phyloP scores from a whole-genome alignment of 768 basidiomycete species.

The Suillus brevipes region DNA sequence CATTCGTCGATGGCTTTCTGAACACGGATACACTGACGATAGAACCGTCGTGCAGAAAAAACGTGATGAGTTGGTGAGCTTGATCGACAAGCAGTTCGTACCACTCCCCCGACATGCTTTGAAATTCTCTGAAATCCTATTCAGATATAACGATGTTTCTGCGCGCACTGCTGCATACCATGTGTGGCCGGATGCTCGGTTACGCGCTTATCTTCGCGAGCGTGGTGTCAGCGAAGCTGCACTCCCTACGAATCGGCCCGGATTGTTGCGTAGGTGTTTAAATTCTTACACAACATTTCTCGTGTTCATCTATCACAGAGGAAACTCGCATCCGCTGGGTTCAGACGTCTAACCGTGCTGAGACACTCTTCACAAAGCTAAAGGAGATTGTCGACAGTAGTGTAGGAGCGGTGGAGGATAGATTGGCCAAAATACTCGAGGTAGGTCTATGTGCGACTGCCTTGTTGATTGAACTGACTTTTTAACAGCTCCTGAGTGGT shows the following conservation, averaged over 20 bases:
- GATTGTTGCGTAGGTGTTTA: constrained; percentile 64
- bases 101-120: constrained; percentile 2
- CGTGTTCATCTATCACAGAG: constrained; percentile 40
- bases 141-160: constrained; percentile 56
- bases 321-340: constrained; percentile 81
- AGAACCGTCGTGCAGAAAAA: constrained; percentile 56
- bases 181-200: constrained; percentile 89
- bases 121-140: neutral
- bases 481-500: constrained; percentile 42
- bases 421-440: constrained; percentile 50
- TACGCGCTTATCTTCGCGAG: constrained; percentile 85
- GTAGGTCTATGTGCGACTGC: constrained; percentile 14
- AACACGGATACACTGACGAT: constrained; percentile 62
- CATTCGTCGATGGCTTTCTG: constrained; percentile 70
- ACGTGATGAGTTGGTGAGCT: constrained; percentile 72
- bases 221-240: constrained; percentile 70
- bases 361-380: constrained; percentile 59
- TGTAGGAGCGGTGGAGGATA: constrained; percentile 76
- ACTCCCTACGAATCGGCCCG: constrained; percentile 64
- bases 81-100: constrained; percentile 70
- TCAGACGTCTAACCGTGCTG: constrained; percentile 57
- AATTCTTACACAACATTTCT: neutral
- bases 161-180: constrained; percentile 62
- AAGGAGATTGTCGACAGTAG: constrained; percentile 65
- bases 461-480: neutral